Evolutionary conservation across 2,329 filamentous ascomycete genomes (phyloP), one percentile per base, ranked within the genome.

Genomic region (Stemphylium lycopersici): DNA sequence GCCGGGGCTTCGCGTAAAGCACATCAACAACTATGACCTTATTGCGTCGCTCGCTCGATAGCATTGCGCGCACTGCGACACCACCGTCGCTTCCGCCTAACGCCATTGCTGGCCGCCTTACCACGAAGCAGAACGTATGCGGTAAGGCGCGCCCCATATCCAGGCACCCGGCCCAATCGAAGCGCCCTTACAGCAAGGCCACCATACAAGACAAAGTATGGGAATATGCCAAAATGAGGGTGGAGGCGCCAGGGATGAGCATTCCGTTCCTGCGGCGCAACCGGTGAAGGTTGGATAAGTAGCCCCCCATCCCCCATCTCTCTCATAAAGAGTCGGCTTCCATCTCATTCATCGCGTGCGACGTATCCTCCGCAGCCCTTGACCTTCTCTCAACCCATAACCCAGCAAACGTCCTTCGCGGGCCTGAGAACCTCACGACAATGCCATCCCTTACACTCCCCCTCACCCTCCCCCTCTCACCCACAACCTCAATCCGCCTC

Each of bases 401-500:
- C 18, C 6, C 24, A 13, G 24, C 38, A 38, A 33, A 32, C 32
- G 1, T 33, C 36, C 32, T 26, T 29, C 8, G 39, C 24, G 6
- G 24, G 7, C 7, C 24, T 6, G 24, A 26, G 24, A 26, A 26
- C 24, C 5, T 6, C 5, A 26, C 24, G 7, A 39, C 10, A 10
- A 41, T 31, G 39, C 37, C 54, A 32, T 43, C 36, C 40, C 20
- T 49, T 33, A 53, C n/a, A 18, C 61, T 58, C 39, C 52, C 45
- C 33, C 44, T 57, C 24, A 49, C 50, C 6, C 42, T 54, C 34
- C 33, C 38, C 33, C 32, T 51, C 22, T 44, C 47, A n/a, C 24
- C 36, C 12, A 40, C 56, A 52, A 48, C 51, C 8, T 63, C 66
- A 10, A 61, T 59, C 32, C 56, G 59, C 46, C 63, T 69, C 6